Conservation (phyloP, 441 rosid genomes). For the Pelargonium citronellum region DNA sequence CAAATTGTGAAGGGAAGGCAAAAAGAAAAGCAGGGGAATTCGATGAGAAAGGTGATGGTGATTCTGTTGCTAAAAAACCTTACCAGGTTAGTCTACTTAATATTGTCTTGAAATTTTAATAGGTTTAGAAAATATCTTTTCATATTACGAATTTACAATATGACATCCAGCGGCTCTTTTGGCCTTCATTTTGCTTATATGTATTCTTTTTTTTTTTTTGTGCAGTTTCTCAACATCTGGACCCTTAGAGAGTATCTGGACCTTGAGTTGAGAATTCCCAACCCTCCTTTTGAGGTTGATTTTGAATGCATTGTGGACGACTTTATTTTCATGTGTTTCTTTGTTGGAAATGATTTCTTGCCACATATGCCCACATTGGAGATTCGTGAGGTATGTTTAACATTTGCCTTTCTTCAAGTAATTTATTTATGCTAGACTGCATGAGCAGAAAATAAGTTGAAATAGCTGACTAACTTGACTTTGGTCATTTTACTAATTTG, state of each 20-base stretch:
- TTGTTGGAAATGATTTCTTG: constrained; percentile 96
- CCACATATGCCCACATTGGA: constrained; percentile 99
- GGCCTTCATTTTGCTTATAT: not conserved
- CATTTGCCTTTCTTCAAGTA: not conserved
- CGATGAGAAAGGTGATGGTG: constrained; percentile 79
- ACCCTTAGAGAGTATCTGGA: constrained; percentile 90
- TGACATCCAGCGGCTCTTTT: not conserved
- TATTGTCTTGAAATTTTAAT: not conserved
- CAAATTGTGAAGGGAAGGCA: constrained; percentile 80
- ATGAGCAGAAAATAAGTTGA: not conserved
- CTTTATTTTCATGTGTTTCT: constrained; percentile 97
- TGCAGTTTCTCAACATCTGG: constrained; percentile 91
- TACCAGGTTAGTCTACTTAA: constrained; percentile 55
- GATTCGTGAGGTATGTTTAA: constrained; percentile 86
- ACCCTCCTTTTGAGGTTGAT: constrained; percentile 48
- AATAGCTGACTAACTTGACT: not conserved
- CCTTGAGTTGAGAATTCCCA: constrained; percentile 60
- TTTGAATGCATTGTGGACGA: constrained; percentile 88
- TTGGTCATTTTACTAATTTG: not conserved
- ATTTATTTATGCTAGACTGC: not conserved
- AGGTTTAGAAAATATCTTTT: not conserved
- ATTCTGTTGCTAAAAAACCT: constrained; percentile 61
- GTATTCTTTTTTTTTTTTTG: constrained; percentile 16
- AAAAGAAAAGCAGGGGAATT: constrained; percentile 85
- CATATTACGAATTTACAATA: not conserved